phyloP scores from a whole-genome alignment of 179 eudicot species.

The Patellifolia procumbens region DNA sequence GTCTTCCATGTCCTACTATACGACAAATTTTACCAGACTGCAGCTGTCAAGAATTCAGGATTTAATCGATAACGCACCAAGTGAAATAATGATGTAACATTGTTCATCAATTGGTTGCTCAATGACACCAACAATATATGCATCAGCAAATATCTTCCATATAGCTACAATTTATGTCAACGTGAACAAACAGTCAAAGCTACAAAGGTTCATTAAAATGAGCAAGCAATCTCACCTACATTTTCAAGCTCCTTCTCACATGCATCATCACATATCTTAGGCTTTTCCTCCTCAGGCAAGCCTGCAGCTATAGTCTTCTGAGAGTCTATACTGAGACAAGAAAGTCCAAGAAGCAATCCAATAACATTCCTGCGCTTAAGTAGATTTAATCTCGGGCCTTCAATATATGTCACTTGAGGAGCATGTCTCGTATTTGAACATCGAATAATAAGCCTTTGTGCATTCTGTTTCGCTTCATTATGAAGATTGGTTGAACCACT shows the following conservation, averaged over 20 bases:
- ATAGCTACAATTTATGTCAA: background rate
- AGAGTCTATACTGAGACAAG: slow-evolving; percentile 38
- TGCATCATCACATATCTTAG: slow-evolving; percentile 76
- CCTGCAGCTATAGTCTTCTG: slow-evolving; percentile 65
- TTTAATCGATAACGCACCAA: background rate
- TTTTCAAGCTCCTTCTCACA: slow-evolving; percentile 99
- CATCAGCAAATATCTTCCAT: background rate
- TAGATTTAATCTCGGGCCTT: slow-evolving; percentile 18
- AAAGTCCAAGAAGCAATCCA: slow-evolving; percentile 49
- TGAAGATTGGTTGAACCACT: slow-evolving; percentile 25
- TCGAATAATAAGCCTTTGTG: slow-evolving; percentile 25
- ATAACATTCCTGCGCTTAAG: slow-evolving; percentile 53
- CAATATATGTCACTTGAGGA: slow-evolving; percentile 21
- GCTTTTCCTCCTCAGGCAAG: slow-evolving; percentile 82
- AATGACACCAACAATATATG: background rate
- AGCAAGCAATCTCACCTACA: slow-evolving; percentile 91
- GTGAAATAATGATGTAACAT: background rate
- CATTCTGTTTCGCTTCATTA: slow-evolving; percentile 21
- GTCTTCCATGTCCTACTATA: no score
- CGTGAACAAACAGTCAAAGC: background rate
- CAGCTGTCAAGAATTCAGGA: no score
- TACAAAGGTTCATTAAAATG: slow-evolving; percentile 4
- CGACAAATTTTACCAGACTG: no score
- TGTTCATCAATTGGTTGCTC: background rate
- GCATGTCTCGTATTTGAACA: slow-evolving; percentile 37